Conservation (phyloP, 129 eudicot genomes). For the Smallanthus sonchifolius region DNA sequence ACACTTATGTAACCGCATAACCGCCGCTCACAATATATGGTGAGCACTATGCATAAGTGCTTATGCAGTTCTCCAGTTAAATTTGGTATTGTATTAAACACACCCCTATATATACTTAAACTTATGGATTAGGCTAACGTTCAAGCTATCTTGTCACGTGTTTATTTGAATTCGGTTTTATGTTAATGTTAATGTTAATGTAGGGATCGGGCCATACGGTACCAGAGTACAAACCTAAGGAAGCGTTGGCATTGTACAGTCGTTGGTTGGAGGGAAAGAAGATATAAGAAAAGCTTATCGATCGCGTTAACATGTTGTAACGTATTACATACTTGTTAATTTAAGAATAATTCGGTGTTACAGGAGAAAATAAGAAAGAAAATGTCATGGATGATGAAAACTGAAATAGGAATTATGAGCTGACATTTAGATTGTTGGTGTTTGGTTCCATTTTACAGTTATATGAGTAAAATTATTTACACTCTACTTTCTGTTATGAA, state of each 20-base stretch:
- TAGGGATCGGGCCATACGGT: conserved; percentile 96
- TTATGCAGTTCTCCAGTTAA: not conserved
- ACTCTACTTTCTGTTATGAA: not conserved
- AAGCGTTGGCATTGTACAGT: conserved; percentile 64
- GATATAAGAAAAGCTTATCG: conserved; percentile 33
- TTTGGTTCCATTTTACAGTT: not conserved
- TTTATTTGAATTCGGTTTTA: not conserved
- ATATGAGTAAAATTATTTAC: not conserved
- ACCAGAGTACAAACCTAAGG: conserved; percentile 86
- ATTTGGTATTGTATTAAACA: not conserved
- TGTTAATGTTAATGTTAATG: conserved; percentile 18
- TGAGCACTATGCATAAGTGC: not conserved
- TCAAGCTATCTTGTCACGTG: not conserved
- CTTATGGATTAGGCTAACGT: not conserved
- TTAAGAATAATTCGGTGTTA: conserved; percentile 19
- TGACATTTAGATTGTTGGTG: not conserved
- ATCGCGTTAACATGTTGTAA: not conserved
- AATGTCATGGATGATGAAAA: conserved; percentile 11
- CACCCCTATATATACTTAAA: not conserved
- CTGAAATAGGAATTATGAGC: not conserved
- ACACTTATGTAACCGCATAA: too few relatives aligned
- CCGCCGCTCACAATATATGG: too few relatives aligned
- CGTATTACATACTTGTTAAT: not conserved
- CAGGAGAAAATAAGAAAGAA: conserved; percentile 5
- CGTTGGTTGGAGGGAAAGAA: conserved; percentile 64